Percentiles rank a stretch among this genome's conserved stretches.
phyloP scores from a whole-genome alignment of 1,284 basidiomycete genomes.

The Ganoderma lucidum region DNA sequence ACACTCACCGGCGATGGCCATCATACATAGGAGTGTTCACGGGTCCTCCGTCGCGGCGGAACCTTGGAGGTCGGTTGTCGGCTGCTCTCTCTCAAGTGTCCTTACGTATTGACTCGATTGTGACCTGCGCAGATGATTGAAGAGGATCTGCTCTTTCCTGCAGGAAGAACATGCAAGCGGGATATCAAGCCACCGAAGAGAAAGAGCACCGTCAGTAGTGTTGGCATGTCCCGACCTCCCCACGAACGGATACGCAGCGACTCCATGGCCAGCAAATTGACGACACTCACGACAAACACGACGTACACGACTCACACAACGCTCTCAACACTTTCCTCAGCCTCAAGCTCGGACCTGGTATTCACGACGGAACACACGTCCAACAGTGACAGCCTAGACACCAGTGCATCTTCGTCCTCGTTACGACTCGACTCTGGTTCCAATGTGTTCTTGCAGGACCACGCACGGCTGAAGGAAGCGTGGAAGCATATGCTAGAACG shows the following conservation, averaged over 20 bases:
- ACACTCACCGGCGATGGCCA: not conserved
- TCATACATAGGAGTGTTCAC: slow-evolving; percentile 61
- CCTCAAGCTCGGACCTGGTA: slow-evolving; percentile 17
- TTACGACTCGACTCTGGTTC: slow-evolving; percentile 9
- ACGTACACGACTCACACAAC: slow-evolving; percentile 9
- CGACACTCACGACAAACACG: slow-evolving; percentile 15
- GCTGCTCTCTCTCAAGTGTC: not conserved
- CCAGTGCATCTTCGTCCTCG: slow-evolving; percentile 21
- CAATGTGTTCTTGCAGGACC: slow-evolving; percentile 61
- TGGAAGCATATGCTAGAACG: slow-evolving; percentile 75
- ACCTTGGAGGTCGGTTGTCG: slow-evolving; percentile 61
- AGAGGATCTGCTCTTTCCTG: slow-evolving; percentile 77
- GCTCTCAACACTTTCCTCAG: slow-evolving; percentile 9
- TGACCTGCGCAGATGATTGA: slow-evolving; percentile 62
- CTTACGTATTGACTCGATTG: not conserved
- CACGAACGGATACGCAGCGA: slow-evolving; percentile 25
- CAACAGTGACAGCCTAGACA: slow-evolving; percentile 22
- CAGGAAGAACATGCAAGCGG: slow-evolving; percentile 36
- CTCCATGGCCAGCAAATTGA: slow-evolving; percentile 25
- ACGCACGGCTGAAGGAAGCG: slow-evolving; percentile 63
- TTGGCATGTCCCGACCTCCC: slow-evolving; percentile 13
- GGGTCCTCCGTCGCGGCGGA: slow-evolving; percentile 67
- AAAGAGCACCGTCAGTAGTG: not conserved
- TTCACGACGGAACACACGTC: slow-evolving; percentile 27
- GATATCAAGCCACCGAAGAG: not conserved